A percentile compares a stretch with the other conserved stretches of the same genome.
phyloP scores from a whole-genome alignment of 441 rosid species.

The Euphorbia celastroides region DNA sequence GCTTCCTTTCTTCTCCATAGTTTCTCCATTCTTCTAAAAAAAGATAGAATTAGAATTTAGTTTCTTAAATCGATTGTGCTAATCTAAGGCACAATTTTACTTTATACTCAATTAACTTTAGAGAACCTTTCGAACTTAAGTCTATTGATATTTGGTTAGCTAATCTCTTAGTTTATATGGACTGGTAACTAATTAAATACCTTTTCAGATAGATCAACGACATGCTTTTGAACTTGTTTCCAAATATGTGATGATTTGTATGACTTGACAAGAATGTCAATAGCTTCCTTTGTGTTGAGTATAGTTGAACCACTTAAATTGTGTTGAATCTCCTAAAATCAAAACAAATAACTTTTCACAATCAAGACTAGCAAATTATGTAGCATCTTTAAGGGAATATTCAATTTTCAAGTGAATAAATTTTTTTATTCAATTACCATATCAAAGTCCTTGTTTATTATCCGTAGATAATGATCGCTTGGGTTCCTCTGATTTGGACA shows the following conservation, averaged over 20 bases:
- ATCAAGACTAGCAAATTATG: not conserved
- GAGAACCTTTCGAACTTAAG: too few species aligned
- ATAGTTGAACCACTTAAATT: not conserved
- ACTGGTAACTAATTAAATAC: too few species aligned
- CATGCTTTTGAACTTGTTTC: conserved; percentile 24
- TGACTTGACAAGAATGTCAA: conserved; percentile 29
- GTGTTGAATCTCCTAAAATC: conserved; percentile 10
- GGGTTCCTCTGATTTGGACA: conserved; percentile 46
- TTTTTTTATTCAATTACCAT: conserved; percentile 21
- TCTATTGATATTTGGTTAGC: too few species aligned
- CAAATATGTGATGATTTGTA: conserved; percentile 30
- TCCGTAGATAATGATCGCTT: conserved; percentile 45
- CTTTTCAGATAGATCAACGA: conserved; percentile 21
- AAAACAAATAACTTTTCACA: not conserved
- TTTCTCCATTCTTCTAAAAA: conserved; percentile 14
- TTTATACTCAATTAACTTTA: too few species aligned
- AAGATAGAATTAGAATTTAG: not conserved
- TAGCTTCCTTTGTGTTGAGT: conserved; percentile 30
- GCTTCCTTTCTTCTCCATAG: conserved; percentile 28
- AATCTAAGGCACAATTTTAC: too few species aligned
- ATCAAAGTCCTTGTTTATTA: conserved; percentile 43
- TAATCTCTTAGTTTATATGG: too few species aligned
- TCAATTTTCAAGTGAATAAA: too few species aligned
- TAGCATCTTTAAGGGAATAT: not conserved
- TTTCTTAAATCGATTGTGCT: too few species aligned